Evolutionary conservation across 2,329 filamentous ascomycete genomes (phyloP).

Genomic region (Aspergillus brasiliensis): DNA sequence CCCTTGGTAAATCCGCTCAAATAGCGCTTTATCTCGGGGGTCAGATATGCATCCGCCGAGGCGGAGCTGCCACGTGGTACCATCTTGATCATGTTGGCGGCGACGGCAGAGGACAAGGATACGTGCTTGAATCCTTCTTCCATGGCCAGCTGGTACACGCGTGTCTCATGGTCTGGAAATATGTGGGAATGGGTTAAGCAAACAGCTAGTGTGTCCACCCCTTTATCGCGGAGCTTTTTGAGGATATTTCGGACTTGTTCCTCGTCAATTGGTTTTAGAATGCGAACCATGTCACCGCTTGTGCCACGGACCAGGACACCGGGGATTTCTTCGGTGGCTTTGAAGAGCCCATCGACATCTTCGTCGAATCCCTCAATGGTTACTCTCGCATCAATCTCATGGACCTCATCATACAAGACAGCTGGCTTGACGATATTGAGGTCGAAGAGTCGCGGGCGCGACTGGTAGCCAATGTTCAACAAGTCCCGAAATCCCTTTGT

Average conservation of each 20-base stretch:
- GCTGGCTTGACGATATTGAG: conserved; percentile 80
- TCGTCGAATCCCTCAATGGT: conserved; percentile 38
- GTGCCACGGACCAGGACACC: conserved; percentile 49
- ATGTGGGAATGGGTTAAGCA: conserved; percentile 80
- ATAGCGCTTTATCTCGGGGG: conserved; percentile 61
- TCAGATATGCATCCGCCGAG: conserved; percentile 74
- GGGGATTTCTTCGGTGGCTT: conserved; percentile 16
- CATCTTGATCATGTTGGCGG: conserved; percentile 68
- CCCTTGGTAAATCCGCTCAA: not conserved
- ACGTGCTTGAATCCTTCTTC: conserved; percentile 73
- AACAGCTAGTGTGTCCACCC: conserved; percentile 40
- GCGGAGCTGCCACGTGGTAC: conserved; percentile 71
- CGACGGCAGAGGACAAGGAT: conserved; percentile 69
- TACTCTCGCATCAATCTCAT: conserved; percentile 49
- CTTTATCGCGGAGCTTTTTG: conserved; percentile 50
- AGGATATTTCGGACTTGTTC: conserved; percentile 58
- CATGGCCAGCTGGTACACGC: conserved; percentile 71
- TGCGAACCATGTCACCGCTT: conserved; percentile 64
- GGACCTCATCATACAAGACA: conserved; percentile 25
- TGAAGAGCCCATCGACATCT: conserved; percentile 23
- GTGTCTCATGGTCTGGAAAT: conserved; percentile 76
- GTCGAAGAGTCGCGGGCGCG: conserved; percentile 81
- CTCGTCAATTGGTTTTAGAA: conserved; percentile 61
- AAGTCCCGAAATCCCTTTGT: conserved; percentile 84
- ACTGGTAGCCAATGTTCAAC: conserved; percentile 84